These are phyloP conservation scores for Neurospora sp. DNA, from an alignment of 2,329 filamentous ascomycete species.

Conservation along the genomic window DNA sequence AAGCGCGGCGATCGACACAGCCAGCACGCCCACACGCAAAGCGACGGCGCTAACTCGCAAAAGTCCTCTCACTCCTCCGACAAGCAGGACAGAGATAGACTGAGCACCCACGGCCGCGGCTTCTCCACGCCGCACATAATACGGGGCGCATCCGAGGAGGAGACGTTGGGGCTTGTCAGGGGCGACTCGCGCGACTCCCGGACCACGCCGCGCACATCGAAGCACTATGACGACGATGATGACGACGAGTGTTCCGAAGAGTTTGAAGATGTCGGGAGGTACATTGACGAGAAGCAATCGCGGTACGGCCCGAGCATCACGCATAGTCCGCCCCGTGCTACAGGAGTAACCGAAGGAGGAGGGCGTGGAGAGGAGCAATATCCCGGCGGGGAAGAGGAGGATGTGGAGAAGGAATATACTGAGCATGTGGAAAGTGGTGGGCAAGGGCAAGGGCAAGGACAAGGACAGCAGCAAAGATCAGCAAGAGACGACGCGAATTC, in stretches of 20 bases:
- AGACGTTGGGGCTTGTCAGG: conserved; percentile 72
- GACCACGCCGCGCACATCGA: conserved; percentile 25
- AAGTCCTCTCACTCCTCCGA: conserved; percentile 9
- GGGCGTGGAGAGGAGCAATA: conserved; percentile 15
- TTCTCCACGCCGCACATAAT: conserved; percentile 29
- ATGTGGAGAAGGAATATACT: background rate
- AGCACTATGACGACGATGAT: conserved; percentile 26
- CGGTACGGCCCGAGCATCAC: conserved; percentile 36
- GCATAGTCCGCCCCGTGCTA: conserved; percentile 22
- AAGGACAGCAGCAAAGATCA: background rate
- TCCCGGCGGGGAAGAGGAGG: background rate
- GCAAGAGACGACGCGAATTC: background rate
- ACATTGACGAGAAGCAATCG: conserved; percentile 21
- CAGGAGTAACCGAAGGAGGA: conserved; percentile 13
- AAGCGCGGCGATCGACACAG: conserved; percentile 27
- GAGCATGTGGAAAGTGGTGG: background rate
- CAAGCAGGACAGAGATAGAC: conserved; percentile 20
- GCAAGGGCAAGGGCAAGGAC: background rate
- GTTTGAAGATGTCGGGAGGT: conserved; percentile 22
- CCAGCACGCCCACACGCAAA: conserved; percentile 26
- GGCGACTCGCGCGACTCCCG: conserved; percentile 55
- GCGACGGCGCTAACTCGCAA: conserved; percentile 11
- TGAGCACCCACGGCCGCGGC: conserved; percentile 19
- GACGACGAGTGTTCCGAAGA: conserved; percentile 24
- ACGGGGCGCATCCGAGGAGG: conserved; percentile 66